Evolutionary conservation across 371 early-diverging fungal genomes (phyloP).

Genomic region (Conidiobolus incongruus): DNA sequence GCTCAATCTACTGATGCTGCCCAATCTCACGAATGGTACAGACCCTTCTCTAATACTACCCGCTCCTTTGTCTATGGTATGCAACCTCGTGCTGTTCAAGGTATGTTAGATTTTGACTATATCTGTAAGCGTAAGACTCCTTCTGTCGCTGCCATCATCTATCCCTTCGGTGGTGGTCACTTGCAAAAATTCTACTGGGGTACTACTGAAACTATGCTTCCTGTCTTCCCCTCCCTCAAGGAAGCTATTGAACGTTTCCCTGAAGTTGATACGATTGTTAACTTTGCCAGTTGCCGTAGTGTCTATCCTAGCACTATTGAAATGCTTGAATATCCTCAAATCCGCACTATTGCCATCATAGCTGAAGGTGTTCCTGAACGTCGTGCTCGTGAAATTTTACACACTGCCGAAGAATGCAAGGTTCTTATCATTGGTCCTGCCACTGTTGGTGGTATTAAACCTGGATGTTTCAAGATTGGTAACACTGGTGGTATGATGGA

Average conservation of each 20-base stretch:
- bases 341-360: constrained; percentile 88
- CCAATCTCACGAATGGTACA: constrained; percentile 21
- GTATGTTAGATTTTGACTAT: constrained; percentile 97
- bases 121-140: constrained; percentile 90
- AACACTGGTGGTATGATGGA: constrained; percentile 99
- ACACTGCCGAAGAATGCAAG: constrained; percentile 52
- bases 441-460: constrained; percentile 96
- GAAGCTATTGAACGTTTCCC: constrained; percentile 73
- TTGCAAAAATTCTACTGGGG: constrained; percentile 99
- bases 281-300: constrained; percentile 92
- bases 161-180: constrained; percentile 94
- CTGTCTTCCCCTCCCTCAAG: constrained; percentile 71
- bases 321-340: constrained; percentile 39
- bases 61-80: constrained; percentile 91
- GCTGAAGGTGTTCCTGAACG: constrained; percentile 98
- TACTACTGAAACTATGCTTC: constrained; percentile 84
- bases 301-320: constrained; percentile 83
- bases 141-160: constrained; percentile 97
- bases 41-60: constrained; percentile 76
- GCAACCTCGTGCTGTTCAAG: constrained; percentile 97
- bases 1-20: constrained; percentile 7
- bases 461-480: constrained; percentile 98
- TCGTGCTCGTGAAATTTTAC: constrained; percentile 74
- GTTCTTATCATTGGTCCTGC: constrained; percentile 93
- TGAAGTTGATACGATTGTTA: constrained; percentile 84